Conservation (phyloP, 805 yeast species). For the Candida boleticola region DNA sequence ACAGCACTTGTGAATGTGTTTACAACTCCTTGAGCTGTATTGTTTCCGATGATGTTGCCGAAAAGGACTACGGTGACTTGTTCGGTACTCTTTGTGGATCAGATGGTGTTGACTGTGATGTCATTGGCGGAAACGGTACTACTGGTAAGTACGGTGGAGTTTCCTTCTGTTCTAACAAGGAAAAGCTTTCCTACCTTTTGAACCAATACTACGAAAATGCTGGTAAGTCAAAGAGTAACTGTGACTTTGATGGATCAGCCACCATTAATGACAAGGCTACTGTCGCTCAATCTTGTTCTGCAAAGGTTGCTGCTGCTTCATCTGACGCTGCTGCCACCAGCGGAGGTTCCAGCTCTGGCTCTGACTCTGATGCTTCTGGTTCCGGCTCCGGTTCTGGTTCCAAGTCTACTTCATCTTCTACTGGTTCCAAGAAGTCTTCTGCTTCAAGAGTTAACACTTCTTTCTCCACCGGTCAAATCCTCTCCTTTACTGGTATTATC, state of each 20-base stretch:
- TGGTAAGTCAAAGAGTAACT: constrained; percentile 45
- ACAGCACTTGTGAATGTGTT: constrained; percentile 64
- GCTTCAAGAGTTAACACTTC: constrained; percentile 20
- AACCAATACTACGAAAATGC: constrained; percentile 59
- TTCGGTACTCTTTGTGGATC: constrained; percentile 56
- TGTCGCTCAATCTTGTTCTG: constrained; percentile 30
- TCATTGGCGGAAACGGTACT: constrained; percentile 60
- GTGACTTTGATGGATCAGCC: constrained; percentile 73
- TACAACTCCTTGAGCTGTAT: constrained; percentile 56
- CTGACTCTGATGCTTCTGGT: constrained; percentile 19
- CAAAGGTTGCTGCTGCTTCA: constrained; percentile 19
- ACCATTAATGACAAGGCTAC: constrained; percentile 32
- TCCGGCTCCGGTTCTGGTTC: constrained; percentile 19
- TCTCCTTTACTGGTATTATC: constrained; percentile 30
- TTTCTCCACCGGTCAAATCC: constrained; percentile 27
- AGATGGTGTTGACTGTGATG: constrained; percentile 52
- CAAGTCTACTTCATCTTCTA: constrained; percentile 22
- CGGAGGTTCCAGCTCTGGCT: constrained; percentile 21
- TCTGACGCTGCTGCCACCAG: constrained; percentile 16
- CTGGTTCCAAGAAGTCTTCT: constrained; percentile 15
- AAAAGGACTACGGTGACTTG: constrained; percentile 57
- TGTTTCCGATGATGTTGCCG: constrained; percentile 50
- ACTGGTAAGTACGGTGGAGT: constrained; percentile 68
- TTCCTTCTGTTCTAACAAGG: constrained; percentile 69
- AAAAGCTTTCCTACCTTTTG: constrained; percentile 61